Base-by-base conservation (phyloP, 208 protist genomes). In the Acanthamoeba quina region DNA sequence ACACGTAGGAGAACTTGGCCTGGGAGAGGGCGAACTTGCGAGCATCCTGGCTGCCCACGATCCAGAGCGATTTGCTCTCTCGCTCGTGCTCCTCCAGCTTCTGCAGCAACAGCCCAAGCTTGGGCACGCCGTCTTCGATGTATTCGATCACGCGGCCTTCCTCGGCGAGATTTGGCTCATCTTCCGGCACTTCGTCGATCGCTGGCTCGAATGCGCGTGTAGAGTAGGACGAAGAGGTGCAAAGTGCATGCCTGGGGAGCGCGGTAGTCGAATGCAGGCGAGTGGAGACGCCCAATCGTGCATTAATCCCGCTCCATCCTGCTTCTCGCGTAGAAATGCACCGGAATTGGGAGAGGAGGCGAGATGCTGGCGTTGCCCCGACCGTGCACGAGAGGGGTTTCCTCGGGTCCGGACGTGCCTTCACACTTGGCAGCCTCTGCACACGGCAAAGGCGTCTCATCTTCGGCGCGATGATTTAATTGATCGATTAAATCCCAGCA, bases 1-100 rank as follows among this genome's bases (percentile, higher is more conserved):
- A 86, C 49, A 86, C 78, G 49, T 64, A 86, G 78, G 78, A 86
- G 44, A 86, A 62, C 78, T 86, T 86, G 44, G 78, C 78, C 78
- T 86, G 78, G 31, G 78, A 44, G 49, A 86, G 78, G n/a, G 78
- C 78, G 49, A 86, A 86, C 78, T 62, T 54, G 49, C 78, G 78
- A 17, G 49, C 78, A 24, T 86, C 78, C 49, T 86, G 49, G 49
- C 78, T 86, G 78, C 78, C 47, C 78, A 86, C 78, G n/a, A 86
- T 54, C 78, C 78, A 86, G 5, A 86, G 26, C 49, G 41, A 24
- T 13, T 41, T 54, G 44, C 49, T 41, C 78, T 86, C 78, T 2
- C 49, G 41, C 4, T 62, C 78, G 78, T 86, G 78, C 34, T 86
- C 78, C 49, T 86, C 78, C 7, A 86, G 24, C 49, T 62, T 86